Evolutionary conservation across 2,329 filamentous ascomycete genomes (phyloP).

Genomic region (Gremmenia infestans): DNA sequence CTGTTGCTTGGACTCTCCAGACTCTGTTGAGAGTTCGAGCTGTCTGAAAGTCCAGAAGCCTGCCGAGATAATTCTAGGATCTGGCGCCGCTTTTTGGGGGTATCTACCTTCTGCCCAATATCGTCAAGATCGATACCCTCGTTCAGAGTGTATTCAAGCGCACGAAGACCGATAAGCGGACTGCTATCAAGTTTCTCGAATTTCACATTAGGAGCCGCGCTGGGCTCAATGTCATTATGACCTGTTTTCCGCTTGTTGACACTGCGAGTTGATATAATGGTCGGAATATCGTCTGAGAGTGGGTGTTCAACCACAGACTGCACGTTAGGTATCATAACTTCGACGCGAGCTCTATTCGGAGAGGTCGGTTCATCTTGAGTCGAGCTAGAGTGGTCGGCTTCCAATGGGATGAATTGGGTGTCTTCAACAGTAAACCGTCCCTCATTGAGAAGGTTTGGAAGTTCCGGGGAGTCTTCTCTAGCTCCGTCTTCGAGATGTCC

Average conservation of each 20-base stretch:
- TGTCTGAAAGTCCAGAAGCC: constrained; percentile 5
- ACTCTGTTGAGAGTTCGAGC: not conserved
- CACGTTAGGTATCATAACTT: not conserved
- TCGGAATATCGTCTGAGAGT: constrained; percentile 18
- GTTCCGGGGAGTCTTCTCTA: not conserved
- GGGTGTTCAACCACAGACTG: not conserved
- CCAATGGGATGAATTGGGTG: constrained; percentile 11
- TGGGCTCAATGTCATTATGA: constrained; percentile 4
- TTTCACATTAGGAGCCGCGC: constrained; percentile 22
- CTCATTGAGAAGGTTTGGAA: constrained; percentile 6
- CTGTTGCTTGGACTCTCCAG: not conserved
- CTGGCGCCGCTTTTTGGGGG: constrained; percentile 30
- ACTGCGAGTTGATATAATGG: constrained; percentile 21
- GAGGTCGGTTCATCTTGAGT: constrained; percentile 19
- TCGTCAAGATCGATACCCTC: constrained; percentile 35
- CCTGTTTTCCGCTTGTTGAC: constrained; percentile 26
- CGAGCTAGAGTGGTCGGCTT: constrained; percentile 22
- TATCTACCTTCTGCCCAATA: constrained; percentile 31
- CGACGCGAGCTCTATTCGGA: not conserved
- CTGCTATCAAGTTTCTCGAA: constrained; percentile 26
- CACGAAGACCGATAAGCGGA: constrained; percentile 20
- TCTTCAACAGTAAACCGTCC: constrained; percentile 8
- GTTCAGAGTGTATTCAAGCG: constrained; percentile 8
- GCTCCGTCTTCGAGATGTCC: not conserved
- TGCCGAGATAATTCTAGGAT: constrained; percentile 5